Evolutionary conservation across 805 yeast species (phyloP), one percentile per base, ranked within the genome.

Genomic region (Barnettozyma sp.): DNA sequence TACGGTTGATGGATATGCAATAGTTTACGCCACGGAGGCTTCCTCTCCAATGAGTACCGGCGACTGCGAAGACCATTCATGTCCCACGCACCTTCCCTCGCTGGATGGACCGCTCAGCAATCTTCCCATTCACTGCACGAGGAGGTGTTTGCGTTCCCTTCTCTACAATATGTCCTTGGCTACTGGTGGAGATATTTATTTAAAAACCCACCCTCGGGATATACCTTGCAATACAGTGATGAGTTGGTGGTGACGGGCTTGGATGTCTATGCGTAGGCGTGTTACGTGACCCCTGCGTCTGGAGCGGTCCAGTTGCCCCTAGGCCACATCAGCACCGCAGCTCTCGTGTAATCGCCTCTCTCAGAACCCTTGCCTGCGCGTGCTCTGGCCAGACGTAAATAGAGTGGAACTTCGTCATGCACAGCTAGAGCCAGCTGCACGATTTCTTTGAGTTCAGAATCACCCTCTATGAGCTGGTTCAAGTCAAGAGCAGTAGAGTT

Each of bases 1-100:
- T 78, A 88, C 11, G 82, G 82, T 55, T 88, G 96, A 39, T 73
- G 70, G 22, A 82, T 71, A 80, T 95, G 92, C 10, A 90, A 68
- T 25, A 87, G 71, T 50, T 92, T 82, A 50, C 80, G 71, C 97
- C 97, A 88, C 16, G 76, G 76, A 24, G 55, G 47, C 7, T 25
- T 9, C 9, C 26, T 17, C 7, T 22, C 17, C 16, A 31, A 14
- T 6, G 40, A 37, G 22, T 21, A 27, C 13, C 33, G 22, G 19
- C 36, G 27, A 18, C 23, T n/a, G n/a, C n/a, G n/a, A n/a, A n/a
- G n/a, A n/a, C n/a, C n/a, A n/a, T n/a, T n/a, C n/a, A n/a, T n/a
- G n/a, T n/a, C n/a, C n/a, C n/a, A n/a, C n/a, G n/a, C n/a, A n/a
- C n/a, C n/a, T n/a, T n/a, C n/a, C n/a, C n/a, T n/a, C n/a, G n/a